phyloP scores from a whole-genome alignment of 2,329 filamentous ascomycete species.

The Septoria petroselini region DNA sequence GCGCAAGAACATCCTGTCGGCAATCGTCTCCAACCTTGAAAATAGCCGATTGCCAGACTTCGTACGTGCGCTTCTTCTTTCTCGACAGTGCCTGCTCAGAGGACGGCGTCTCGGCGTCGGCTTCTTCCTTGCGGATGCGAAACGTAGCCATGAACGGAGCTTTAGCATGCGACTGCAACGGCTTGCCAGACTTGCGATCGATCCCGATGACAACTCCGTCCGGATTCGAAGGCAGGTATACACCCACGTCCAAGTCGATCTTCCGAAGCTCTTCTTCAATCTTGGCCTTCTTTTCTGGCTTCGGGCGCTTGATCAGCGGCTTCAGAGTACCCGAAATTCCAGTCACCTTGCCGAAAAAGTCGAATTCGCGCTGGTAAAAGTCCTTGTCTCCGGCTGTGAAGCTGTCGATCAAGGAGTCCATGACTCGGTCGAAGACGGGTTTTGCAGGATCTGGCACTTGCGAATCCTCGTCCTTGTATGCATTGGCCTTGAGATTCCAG shows the following conservation, averaged over 20 bases:
- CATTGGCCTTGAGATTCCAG: constrained; percentile 99
- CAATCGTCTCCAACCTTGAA: constrained; percentile 99
- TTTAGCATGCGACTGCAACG: constrained; percentile 95
- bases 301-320: constrained; percentile 84
- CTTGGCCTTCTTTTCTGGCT: constrained; percentile 97
- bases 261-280: constrained; percentile 98
- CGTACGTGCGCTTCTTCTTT: constrained; percentile 56
- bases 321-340: constrained; percentile 92
- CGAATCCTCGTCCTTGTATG: constrained; percentile 94
- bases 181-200: constrained; percentile 95
- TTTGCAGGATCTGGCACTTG: constrained; percentile 89
- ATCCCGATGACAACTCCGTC: constrained; percentile 97
- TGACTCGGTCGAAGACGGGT: constrained; percentile 86
- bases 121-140: constrained; percentile 80
- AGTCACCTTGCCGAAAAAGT: constrained; percentile 98
- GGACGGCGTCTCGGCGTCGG: constrained; percentile 47
- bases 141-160: constrained; percentile 99
- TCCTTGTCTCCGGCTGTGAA: constrained; percentile 74
- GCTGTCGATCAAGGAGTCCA: constrained; percentile 74
- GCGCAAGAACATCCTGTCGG: constrained; percentile 88
- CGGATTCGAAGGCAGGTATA: constrained; percentile 94
- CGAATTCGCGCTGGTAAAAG: constrained; percentile 93
- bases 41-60: constrained; percentile 98
- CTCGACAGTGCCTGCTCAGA: background rate
- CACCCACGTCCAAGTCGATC: constrained; percentile 94